Evolutionary conservation across 2,329 filamentous ascomycete genomes (phyloP), one percentile per base, ranked within the genome.

Genomic region (Cladosporium sp.): DNA sequence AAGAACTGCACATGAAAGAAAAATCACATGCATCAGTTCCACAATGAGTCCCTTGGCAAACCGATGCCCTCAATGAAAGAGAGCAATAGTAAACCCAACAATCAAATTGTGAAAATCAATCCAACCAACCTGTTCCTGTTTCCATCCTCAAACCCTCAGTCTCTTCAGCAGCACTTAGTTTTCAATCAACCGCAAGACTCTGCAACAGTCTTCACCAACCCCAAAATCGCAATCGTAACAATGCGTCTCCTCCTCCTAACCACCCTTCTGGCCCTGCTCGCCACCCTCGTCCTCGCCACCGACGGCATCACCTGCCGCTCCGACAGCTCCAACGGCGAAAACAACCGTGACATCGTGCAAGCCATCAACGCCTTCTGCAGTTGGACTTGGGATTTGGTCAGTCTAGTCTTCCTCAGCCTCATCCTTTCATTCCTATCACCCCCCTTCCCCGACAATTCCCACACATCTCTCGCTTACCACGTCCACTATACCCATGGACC

Each of bases 281-380:
- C 39, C 39, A 21, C n/a, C 39, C 39, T 46, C 39, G 39, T 21
- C 39, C n/a, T 21, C 39, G 39, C 39, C n/a, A 23, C 5, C 39
- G 39, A 46, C 39, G 11, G 8, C 39, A 23, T 21, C 39, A n/a
- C 21, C n/a, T 46, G 39, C n/a, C 39, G 39, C 39, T 23, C n/a
- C 39, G 21, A n/a, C 39, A 23, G 21, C n/a, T n/a, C n/a, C 0
- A 21, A 46, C 39, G 39, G 39, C 39, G 39, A 46, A 3, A n/a
- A 23, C 2, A 46, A 46, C 39, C n/a, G 39, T n/a, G 39, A 46
- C 3, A 46, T 46, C 39, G n/a, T 46, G n/a, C 39, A 46, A 46
- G 39, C 39, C 39, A 21, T 46, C 39, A 46, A 46, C 39, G n/a
- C n/a, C 10, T 46, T 46, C n/a, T 46, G 39, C 39, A n/a, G 39